Conservation (phyloP, 1,284 basidiomycete species). For the Ceratobasidium sp. region DNA sequence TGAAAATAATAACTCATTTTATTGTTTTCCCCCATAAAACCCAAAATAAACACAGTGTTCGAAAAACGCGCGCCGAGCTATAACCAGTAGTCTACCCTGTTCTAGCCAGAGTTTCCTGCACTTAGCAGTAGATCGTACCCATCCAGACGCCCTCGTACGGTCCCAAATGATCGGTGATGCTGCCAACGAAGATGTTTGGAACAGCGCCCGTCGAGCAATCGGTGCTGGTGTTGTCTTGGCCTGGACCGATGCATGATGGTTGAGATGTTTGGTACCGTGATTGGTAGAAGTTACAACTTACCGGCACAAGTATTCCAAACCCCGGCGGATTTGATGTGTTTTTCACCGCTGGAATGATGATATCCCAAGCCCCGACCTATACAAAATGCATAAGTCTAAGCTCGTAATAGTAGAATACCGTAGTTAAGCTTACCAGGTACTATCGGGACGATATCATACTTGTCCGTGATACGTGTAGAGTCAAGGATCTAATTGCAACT, state of each 20-base stretch:
- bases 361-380: constrained; percentile 65
- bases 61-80: no score
- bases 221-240: constrained; percentile 47
- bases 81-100: neutral
- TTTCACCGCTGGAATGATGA: constrained; percentile 71
- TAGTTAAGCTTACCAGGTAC: constrained; percentile 60
- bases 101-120: neutral
- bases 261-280: neutral
- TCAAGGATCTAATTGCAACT: constrained; percentile 48
- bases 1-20: constrained; percentile 1
- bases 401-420: no score
- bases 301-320: constrained; percentile 67
- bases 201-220: constrained; percentile 47
- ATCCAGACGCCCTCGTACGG: constrained; percentile 45
- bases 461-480: constrained; percentile 68
- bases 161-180: constrained; percentile 47
- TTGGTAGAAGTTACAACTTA: constrained; percentile 47
- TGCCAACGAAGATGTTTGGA: constrained; percentile 46
- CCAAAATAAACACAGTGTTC: neutral
- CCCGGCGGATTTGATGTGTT: constrained; percentile 67
- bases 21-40: constrained; percentile 18
- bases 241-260: neutral
- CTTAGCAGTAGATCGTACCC: constrained; percentile 45
- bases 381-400: neutral
- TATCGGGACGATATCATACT: constrained; percentile 63